Percentiles rank a stretch among this genome's conserved stretches.
Conservation (phyloP, 257 asterid genomes). For the Capsicum chinense region DNA sequence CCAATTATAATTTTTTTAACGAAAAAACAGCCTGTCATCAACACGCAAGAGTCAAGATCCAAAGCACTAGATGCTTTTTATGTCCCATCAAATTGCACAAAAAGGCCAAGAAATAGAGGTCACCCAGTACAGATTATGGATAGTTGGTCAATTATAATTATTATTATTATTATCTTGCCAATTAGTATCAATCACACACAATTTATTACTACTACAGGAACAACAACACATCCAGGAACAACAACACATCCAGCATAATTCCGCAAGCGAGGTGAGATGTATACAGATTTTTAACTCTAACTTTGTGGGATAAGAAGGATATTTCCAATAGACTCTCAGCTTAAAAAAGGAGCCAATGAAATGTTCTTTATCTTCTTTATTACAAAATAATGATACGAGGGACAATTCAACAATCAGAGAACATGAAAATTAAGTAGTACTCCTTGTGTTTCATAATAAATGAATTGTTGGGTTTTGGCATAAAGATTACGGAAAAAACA, state of each 20-base stretch:
- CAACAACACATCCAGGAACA: background rate
- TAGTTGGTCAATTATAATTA: background rate
- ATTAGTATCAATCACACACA: background rate
- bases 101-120: background rate
- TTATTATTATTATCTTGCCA: background rate
- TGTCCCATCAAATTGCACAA: slow-evolving; percentile 22
- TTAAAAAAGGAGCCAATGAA: background rate
- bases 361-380: background rate
- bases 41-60: slow-evolving; percentile 12
- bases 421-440: background rate
- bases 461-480: no score
- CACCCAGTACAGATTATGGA: background rate
- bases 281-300: no score
- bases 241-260: no score
- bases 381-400: background rate
- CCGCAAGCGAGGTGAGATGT: no score
- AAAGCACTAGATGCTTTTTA: slow-evolving; percentile 21
- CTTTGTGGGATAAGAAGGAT: no score
- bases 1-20: background rate
- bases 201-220: background rate
- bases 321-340: no score
- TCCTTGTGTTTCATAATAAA: no score
- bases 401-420: background rate
- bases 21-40: slow-evolving; percentile 19
- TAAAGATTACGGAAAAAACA: no score